These are phyloP conservation scores for Cudoniella acicularis DNA, from an alignment of 495 filamentous ascomycete species.

Conservation along the genomic window DNA sequence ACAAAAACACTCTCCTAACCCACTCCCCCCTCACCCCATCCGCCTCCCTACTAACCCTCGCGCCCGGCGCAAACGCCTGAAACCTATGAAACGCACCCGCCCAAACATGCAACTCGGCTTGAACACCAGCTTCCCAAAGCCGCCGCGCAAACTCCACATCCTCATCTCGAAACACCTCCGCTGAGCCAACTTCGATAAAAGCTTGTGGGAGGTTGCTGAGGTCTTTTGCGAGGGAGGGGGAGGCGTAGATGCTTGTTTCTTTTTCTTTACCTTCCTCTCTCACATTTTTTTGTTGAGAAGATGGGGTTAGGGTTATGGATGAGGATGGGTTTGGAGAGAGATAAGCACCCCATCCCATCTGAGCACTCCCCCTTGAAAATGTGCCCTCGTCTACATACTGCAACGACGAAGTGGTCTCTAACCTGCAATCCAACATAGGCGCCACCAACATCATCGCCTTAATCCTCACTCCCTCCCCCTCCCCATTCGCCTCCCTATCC, in stretches of 20 bases:
- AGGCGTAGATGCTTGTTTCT: constrained; percentile 7
- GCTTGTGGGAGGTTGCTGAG: constrained; percentile 7
- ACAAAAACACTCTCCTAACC: too few species aligned
- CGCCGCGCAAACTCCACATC: constrained; percentile 10
- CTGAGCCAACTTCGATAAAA: constrained; percentile 15
- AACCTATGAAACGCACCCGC: constrained; percentile 12
- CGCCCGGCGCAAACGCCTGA: neutral
- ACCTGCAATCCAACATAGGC: neutral
- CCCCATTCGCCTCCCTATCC: neutral
- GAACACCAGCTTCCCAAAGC: constrained; percentile 11
- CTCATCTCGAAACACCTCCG: constrained; percentile 17
- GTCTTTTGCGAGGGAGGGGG: constrained; percentile 11
- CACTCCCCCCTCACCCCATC: neutral
- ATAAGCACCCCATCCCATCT: neutral
- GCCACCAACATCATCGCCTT: neutral
- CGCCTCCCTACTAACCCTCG: neutral
- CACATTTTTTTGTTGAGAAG: too few species aligned
- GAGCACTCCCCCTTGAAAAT: neutral
- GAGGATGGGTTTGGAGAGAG: too few species aligned
- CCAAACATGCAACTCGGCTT: constrained; percentile 20
- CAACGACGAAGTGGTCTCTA: neutral
- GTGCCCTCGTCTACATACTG: neutral
- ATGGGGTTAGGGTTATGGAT: too few species aligned
- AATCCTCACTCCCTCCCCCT: neutral
- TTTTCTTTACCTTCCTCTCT: neutral